Evolutionary conservation across 495 filamentous ascomycete species (phyloP).

Genomic region (Tuber brumale): DNA sequence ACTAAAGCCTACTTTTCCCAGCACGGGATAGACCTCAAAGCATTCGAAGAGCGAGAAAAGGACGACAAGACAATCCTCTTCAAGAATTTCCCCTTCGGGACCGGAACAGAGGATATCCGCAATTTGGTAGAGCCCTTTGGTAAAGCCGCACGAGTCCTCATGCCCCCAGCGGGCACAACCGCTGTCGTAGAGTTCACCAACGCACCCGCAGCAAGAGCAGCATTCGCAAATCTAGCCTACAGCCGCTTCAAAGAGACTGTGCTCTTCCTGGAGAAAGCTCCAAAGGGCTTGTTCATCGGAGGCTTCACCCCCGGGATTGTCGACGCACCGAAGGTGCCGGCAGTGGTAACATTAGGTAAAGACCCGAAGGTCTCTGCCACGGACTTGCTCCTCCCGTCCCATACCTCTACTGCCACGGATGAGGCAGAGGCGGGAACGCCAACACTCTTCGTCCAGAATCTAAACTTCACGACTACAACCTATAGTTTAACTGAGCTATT

Average conservation of each 20-base stretch:
- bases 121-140: conserved; percentile 67
- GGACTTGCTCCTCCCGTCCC: conserved; percentile 48
- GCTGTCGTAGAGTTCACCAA: conserved; percentile 83
- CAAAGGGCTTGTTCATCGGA: conserved; percentile 64
- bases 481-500: conserved; percentile 66
- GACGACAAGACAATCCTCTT: conserved; percentile 85
- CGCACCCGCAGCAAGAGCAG: conserved; percentile 67
- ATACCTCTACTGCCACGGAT: conserved; percentile 38
- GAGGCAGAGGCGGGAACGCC: conserved; percentile 57
- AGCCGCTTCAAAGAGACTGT: conserved; percentile 84
- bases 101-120: conserved; percentile 60
- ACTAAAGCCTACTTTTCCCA: conserved; percentile 81
- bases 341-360: conserved; percentile 35
- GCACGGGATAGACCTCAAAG: conserved; percentile 82
- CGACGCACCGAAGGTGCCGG: conserved; percentile 35
- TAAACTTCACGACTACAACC: conserved; percentile 84
- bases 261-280: conserved; percentile 88
- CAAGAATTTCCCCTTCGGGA: conserved; percentile 88
- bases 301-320: conserved; percentile 10
- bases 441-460: conserved; percentile 85
- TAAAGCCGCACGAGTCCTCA: conserved; percentile 65
- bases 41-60: conserved; percentile 74
- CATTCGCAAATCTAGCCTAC: conserved; percentile 78
- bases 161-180: conserved; percentile 88
- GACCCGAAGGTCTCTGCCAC: conserved; percentile 42